Evolutionary conservation across 805 yeast species (phyloP), one percentile per base, ranked within the genome.

Genomic region (Tetrapisispora iriomotensis): DNA sequence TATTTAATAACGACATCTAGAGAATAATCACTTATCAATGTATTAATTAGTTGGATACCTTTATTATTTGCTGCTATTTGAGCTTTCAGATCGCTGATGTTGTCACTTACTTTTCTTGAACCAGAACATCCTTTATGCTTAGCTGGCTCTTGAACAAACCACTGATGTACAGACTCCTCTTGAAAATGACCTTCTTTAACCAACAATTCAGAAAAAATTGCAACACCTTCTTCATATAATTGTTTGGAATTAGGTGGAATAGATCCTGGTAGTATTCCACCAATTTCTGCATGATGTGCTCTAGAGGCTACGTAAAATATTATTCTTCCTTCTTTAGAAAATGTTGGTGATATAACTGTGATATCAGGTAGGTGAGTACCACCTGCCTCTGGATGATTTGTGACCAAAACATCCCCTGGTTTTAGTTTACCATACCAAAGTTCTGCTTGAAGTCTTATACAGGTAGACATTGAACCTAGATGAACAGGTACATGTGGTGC

Each of bases 251-350:
- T 78, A 8, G 96, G 95, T 13, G 96, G 96, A 87, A 88, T 86
- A 0, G 94, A 82, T 1, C 96, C 96, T 1, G 96, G 95, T 26
- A 85, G 63, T 42, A 81, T 75, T 12, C 95, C 94, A 14, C 97
- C 96, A 53, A 90, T 88, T 60, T 88, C 97, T 6, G 96, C 88
- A 62, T 90, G 97, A 62, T 88, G 97, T 2, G 96, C 96, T 47
- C 97, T 70, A 0, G 95, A 80, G 0, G 96, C 97, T 12, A 85
- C 87, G 68, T 85, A 88, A 58, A 88, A 88, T 21, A 86, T 74
- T 26, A 85, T 70, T 38, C 66, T 59, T 6, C 67, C 72, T 18
- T 64, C 68, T 20, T 68, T 67, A n/a, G 74, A 67, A 54, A 85
- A 82, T 1, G 88, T 87, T 0, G 97, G 97, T 0, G 96, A 83